Base-by-base conservation (phyloP, 2,329 filamentous ascomycete species). In the Beauveria rudraprayagi region DNA sequence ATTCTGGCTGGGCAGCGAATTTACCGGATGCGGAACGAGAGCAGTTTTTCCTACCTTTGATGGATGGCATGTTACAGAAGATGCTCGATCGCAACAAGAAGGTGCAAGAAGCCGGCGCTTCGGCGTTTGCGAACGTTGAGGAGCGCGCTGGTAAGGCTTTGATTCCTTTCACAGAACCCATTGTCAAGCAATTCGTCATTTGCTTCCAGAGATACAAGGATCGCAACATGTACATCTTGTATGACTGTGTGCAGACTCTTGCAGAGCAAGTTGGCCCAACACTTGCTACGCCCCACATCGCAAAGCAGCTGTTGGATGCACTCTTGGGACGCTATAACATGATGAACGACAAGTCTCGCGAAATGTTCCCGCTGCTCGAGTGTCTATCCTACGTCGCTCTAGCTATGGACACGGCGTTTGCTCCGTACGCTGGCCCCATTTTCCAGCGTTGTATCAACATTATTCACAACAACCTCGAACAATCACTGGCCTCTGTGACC, bases 31-130 rank as follows among this genome's bases (percentile, higher is more conserved):
- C 81, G 17, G 83, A 92, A 65, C 88, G 88, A 69, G 83, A 87
- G 56, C 83, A 85, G 61, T 97, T 85, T 74, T 99, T 99, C 69
- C 89, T 94, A 69, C 93, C 93, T 0, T 90, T 97, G 83, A 96
- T 99, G 92, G 93, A 96, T 65, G 94, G 93, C 6, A 92, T 99
- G 54, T 78, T 99, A 61, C 87, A 86, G 63, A 90, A 92, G 70
- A 99, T 99, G 94, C 80, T 99, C 52, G 94, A 99, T 75, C 87
- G 85, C 72, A 97, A 97, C 81, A 99, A 99, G 79, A 92, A 93
- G 72, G 94, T 99, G 1, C 94, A 99, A 72, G 93, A 97, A 74
- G 93, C 94, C 17, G 94, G 90, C 28, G 93, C 93, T 1, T 97
- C 93, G 3, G 93, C 93, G 9, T 97, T 99, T 76, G 93, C 94